phyloP scores from a whole-genome alignment of 306 rosid species.

The Gastrolobium villosum region DNA sequence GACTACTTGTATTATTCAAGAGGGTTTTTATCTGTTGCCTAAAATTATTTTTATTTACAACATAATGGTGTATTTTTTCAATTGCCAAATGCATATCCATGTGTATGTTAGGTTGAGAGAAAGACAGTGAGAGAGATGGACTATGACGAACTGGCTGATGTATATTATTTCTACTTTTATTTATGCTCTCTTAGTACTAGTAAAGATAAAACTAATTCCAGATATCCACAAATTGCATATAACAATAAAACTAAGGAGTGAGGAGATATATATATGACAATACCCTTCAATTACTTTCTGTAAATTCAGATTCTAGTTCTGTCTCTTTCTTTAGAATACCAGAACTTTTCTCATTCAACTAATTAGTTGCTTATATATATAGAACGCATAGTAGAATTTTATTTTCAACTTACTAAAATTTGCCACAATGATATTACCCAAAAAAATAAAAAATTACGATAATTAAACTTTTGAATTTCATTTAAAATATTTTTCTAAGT shows the following conservation, averaged over 20 bases:
- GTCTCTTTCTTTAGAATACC: neutral
- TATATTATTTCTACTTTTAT: neutral
- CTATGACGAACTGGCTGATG: conserved; percentile 32
- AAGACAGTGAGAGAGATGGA: neutral
- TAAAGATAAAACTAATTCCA: conserved; percentile 11
- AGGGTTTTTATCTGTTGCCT: neutral
- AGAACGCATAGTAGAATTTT: neutral
- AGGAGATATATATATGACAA: neutral
- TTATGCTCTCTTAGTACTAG: neutral
- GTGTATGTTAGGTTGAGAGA: conserved; percentile 29
- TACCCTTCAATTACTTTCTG: neutral
- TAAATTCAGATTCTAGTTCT: neutral
- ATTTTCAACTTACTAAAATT: neutral
- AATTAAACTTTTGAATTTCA: neutral
- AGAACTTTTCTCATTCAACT: neutral
- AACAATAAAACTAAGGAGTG: neutral
- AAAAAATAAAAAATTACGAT: neutral
- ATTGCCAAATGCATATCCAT: neutral
- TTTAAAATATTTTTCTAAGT: neutral
- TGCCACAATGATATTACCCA: neutral
- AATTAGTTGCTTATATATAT: neutral
- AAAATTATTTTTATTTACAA: neutral
- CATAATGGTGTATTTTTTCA: neutral
- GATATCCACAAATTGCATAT: neutral
- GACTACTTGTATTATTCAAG: conserved; percentile 14